Percentiles rank a stretch among this genome's conserved stretches.
phyloP scores from a whole-genome alignment of 169 alveolate species.

The Cryptosporidium baileyi region DNA sequence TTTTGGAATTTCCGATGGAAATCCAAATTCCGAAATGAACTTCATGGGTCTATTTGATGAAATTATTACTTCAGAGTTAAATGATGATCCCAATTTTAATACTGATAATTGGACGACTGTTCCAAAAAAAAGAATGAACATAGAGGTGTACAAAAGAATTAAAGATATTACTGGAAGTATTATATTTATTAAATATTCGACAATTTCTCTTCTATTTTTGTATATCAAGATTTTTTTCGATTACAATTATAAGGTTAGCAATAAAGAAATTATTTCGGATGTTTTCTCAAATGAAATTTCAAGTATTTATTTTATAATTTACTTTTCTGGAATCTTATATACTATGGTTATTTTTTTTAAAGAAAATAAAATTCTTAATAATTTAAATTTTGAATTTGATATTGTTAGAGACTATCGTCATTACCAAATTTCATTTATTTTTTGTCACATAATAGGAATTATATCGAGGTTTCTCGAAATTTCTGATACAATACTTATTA shows the following conservation, averaged over 20 bases:
- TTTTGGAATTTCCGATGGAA: background rate
- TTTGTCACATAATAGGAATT: constrained; percentile 9
- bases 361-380: too few species aligned
- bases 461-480: background rate
- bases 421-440: too few species aligned
- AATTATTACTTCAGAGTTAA: constrained; percentile 14
- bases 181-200: background rate
- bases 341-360: too few species aligned
- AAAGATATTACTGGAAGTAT: background rate
- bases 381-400: too few species aligned
- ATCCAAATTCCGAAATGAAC: background rate
- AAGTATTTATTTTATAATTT: too few species aligned
- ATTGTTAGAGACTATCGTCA: too few species aligned
- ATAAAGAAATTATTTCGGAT: too few species aligned
- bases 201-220: background rate
- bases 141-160: background rate
- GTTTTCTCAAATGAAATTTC: too few species aligned
- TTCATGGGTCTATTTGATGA: background rate
- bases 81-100: constrained; percentile 4
- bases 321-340: too few species aligned
- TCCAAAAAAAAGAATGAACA: background rate
- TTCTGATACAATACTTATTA: background rate
- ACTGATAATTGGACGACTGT: constrained; percentile 1
- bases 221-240: too few species aligned
- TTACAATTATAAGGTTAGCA: too few species aligned